phyloP scores from a whole-genome alignment of 73 alveolate genomes.

The Symbiodinium pilosum region DNA sequence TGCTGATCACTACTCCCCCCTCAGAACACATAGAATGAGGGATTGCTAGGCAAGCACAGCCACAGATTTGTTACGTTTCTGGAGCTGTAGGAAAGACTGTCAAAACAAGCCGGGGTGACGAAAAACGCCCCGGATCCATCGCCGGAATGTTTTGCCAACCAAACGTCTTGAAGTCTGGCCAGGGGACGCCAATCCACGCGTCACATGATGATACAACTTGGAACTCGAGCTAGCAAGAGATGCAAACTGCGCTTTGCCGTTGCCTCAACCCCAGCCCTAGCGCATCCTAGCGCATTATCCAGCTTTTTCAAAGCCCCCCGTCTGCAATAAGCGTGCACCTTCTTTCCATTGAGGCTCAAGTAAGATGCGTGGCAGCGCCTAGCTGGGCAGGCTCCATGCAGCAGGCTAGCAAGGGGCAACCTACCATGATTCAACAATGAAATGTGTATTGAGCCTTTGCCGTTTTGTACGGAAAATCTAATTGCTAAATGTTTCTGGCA shows the following conservation, averaged over 20 bases:
- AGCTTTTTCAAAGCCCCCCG: not conserved
- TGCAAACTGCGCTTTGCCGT: not conserved
- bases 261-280: not conserved
- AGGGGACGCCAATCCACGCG: not conserved
- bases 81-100: too few species aligned
- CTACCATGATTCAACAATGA: too few species aligned
- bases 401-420: too few species aligned
- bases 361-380: not conserved
- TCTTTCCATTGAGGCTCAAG: not conserved
- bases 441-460: too few species aligned
- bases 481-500: too few species aligned
- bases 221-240: too few species aligned
- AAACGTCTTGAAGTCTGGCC: conserved; percentile 53
- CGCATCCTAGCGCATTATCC: not conserved
- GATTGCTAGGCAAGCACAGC: not conserved
- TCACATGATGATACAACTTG: too few species aligned
- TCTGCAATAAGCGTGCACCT: not conserved
- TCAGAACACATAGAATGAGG: too few species aligned
- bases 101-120: not conserved
- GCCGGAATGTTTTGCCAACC: not conserved
- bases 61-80: not conserved
- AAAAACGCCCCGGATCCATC: conserved; percentile 39
- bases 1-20: too few species aligned
- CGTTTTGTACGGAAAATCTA: too few species aligned
- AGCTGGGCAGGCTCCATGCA: too few species aligned